A percentile compares a stretch with the other conserved stretches of the same genome.
Evolutionary conservation across 495 filamentous ascomycete genomes (phyloP).

Genomic region (Talaromyces liani): DNA sequence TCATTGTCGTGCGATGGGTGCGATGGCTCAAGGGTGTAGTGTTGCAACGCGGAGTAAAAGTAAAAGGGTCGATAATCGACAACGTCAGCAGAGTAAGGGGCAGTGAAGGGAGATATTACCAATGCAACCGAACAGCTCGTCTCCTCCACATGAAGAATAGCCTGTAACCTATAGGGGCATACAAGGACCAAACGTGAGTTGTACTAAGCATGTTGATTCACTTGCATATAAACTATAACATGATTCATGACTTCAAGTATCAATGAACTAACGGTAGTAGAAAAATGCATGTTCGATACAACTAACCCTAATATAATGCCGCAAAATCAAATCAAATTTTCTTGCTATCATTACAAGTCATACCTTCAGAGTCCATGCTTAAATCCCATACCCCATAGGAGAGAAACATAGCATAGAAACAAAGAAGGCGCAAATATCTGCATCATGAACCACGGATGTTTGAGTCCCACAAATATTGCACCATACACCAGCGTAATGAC

Average conservation of each 20-base stretch:
- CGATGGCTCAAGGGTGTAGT: background rate
- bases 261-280: background rate
- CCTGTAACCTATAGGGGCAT: background rate
- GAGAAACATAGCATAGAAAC: background rate
- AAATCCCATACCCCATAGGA: background rate
- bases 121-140: background rate
- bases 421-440: background rate
- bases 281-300: background rate
- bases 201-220: background rate
- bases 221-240: background rate
- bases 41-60: background rate
- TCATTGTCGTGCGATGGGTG: background rate
- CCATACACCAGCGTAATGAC: background rate
- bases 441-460: background rate
- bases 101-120: background rate
- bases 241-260: background rate
- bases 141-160: background rate
- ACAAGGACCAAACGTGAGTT: background rate
- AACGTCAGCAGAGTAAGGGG: background rate
- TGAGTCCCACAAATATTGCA: background rate
- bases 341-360: slow-evolving; percentile 7
- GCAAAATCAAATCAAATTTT: background rate
- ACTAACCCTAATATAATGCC: background rate
- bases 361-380: background rate
- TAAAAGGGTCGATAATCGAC: background rate